Base-by-base conservation (phyloP, 2,329 filamentous ascomycete genomes). In the Ceratocystis variospora region DNA sequence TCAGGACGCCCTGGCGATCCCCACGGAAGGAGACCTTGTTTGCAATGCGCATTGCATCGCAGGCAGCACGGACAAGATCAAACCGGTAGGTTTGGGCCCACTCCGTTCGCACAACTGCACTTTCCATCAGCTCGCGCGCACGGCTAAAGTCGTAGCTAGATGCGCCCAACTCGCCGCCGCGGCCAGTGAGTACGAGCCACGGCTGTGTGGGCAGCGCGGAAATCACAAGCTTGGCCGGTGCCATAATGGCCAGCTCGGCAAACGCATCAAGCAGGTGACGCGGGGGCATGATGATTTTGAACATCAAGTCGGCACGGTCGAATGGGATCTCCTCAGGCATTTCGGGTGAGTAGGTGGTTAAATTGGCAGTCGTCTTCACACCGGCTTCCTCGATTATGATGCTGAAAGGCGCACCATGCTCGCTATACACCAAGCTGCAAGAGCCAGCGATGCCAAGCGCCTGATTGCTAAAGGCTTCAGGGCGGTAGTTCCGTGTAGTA, bases 281-380 rank as follows among this genome's bases (percentile, higher is more conserved):
- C 10, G 87, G 84, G 70, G 87, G 88, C 88, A 96, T 96, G 73
- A 99, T 97, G 68, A 96, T 90, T 74, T 97, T 99, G 78, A 96
- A 88, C 7, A 85, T 80, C 7, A 97, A 80, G 64, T 86, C 83
- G 63, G 90, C 83, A 41, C 91, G 84, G 72, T 93, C 86, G 70
- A 99, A 90, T 0, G 93, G 94, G 59, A 99, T 97, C 63, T 92
- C 87, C 63, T 92, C 87, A 17, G 84, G 81, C 53, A 78, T 76
- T 70, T 90, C 87, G 17, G 88, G 83, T 62, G 91, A 82, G 76
- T 96, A 99, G 0, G 94, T 97, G 6, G 87, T 89, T 63, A 99
- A 79, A 68, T 94, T 88, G 75, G 92, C 96, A 7, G 88, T 95
- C 0, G 92, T 96, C 66, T 87, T 92, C 61, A 96, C 87, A 2